Evolutionary conservation across 352 stramenopile species (phyloP), one percentile per base, ranked within the genome.

Genomic region (Globisporangium recalcitrans): DNA sequence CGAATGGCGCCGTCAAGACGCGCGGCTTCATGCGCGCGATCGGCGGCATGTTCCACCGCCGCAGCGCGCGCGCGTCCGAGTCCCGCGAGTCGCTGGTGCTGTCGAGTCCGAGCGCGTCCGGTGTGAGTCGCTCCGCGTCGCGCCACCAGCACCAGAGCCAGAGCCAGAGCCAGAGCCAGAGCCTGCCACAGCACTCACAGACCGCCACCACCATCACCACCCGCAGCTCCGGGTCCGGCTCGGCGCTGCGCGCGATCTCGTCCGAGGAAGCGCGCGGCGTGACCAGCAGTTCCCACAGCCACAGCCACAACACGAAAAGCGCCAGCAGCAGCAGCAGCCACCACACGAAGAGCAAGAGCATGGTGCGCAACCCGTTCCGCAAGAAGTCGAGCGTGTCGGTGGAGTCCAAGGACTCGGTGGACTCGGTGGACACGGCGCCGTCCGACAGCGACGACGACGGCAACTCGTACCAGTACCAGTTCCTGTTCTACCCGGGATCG

Each of bases 401-500:
- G 62, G 46, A 38, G 36, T 22, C 74, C 71, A 26, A 52, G 55
- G 29, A 63, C 31, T 64, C 58, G 44, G 58, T 49, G 27, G 55
- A 67, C 26, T 67, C 62, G 46, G 53, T 62, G 19, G 53, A 46
- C 44, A 67, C 65, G 6, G 72, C 71, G 60, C 63, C 78, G 26
- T 61, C 73, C 14, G 53, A 56, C 21, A 61, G 61, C 40, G 69
- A 82, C 24, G 74, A 79, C 21, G 59, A 63, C 1, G 54, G 21
- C 14, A 63, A 75, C 22, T 64, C 56, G 19, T 48, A 65, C 19
- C 72, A 44, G 10, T 54, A 75, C 27, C 70, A 72, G 24, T 91
- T 89, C 58, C 52, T 87, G 21, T 84, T 91, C 58, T 91, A 81
- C 57, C 65, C 78, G 7, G 82, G 82, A 21, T 88, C 68, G n/a